Base-by-base conservation (phyloP, 1,139 yeast species). In the Magnusiomyces suaveolens region DNA sequence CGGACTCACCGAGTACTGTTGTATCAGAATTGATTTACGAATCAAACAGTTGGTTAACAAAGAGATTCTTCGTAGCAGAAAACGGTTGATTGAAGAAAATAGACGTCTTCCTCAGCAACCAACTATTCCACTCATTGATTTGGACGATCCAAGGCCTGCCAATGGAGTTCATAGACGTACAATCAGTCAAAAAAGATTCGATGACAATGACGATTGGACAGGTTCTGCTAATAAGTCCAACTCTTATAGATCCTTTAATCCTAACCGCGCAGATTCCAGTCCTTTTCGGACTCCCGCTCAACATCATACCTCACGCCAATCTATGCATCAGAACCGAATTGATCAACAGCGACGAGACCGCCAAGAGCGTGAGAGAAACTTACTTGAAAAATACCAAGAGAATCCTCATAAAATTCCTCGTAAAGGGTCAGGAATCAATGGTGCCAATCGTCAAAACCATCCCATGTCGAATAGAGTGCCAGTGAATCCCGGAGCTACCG, bases 1-100 rank as follows among this genome's bases (percentile, higher is more conserved):
- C 21, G 75, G 76, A 2, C 67, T 83, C 54, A 83, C 80, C 61
- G 80, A 78, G 60, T 83, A 77, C 65, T 83, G 85, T 64, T 80
- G 82, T 64, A 62, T 70, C 26, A 71, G 78, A 51, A 80, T 83
- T 56, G 82, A 82, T 65, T 71, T 73, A 41, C 73, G 78, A 29
- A 82, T 83, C n/a, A 74, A 80, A 55, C 62, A 64, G 36, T 68
- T 82, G 58, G 83, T 81, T 3, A 69, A 69, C 56, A 74, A 71
- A 58, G 72, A 79, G 61, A 83, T 80, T 64, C 60, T 61, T 47
- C 61, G 64, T 57, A 68, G 63, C 25, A 59, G 66, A 52, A 52
- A 56, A 48, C 62, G 60, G 52, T 63, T 67, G 21, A 60, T 56
- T 25, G 62, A 60, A 48, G 65, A 59, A 33, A 65, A 66, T 54